Base-by-base conservation (phyloP, 1,284 basidiomycete genomes). In the Puccinia novopanici region DNA sequence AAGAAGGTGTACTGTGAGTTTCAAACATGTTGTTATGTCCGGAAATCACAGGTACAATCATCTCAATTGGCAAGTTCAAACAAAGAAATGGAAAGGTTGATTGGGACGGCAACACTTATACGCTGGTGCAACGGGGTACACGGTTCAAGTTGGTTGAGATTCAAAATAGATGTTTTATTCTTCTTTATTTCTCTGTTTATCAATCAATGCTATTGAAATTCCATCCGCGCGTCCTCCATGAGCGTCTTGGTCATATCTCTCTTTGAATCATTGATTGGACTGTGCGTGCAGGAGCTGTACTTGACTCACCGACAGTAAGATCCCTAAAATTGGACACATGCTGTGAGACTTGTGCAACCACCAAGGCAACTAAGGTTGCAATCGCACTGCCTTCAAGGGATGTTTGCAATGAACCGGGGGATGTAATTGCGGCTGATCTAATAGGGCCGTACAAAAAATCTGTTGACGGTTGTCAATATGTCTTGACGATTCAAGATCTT, bases 321-420 rank as follows among this genome's bases (percentile, higher is more conserved):
- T 5, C 34, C 1, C 1, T 13, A 8, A 45, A 45, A 6, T 10
- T 34, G 9, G 13, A 37, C 6, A n/a, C 24, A 3, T 27, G 37
- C 13, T 67, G 65, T 67, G 65, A 67, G 9, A 67, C 65, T 24
- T 67, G 65, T 67, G 65, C 65, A 22, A 42, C 45, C 1, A 48
- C 45, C 19, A 67, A 67, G 22, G n/a, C 22, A 6, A 67, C 19
- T 6, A 37, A 67, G 40, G 9, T 5, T 1, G 22, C 45, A 15
- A 22, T 48, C n/a, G 37, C 42, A 1, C 22, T 67, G 27, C 22
- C 45, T 10, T 67, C 65, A 4, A 17, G 34, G 6, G 63, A 40
- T 5, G 22, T 65, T 6, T 65, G 34, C 6, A 4, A 9, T 5
- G 63, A 65, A 30, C 63, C 63, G 27, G 63, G 63, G 19, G 63